Evolutionary conservation across 768 basidiomycete genomes (phyloP), one percentile per base, ranked within the genome.

Genomic region (Leccinum subgranulosum): DNA sequence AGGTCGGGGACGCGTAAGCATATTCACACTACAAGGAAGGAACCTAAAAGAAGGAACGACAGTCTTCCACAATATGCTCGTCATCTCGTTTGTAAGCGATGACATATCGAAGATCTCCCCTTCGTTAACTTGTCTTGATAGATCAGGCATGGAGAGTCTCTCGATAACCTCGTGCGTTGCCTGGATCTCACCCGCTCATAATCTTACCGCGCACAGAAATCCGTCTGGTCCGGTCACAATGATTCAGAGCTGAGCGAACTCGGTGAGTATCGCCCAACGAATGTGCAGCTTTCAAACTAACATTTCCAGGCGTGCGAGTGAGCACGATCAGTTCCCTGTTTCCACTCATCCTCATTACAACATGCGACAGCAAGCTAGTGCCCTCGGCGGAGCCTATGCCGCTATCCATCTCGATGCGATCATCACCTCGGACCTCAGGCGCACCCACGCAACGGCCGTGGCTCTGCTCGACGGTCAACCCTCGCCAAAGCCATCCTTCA

Each of bases 91-190:
- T 51, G 68, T 71, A 61, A 69, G 69, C 46, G 14, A 2, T 25
- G 3, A 46, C 11, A 11, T 46, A 46, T 39, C 17, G 34, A 15
- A n/a, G n/a, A 0, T 34, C 45, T 23, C 43, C 14, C n/a, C 6
- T 23, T 19, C 9, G 11, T 14, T 14, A 21, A 19, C 10, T 43
- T 15, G 19, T 45, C 14, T 23, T 29, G 19, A 23, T 50, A 91
- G 88, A 77, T 90, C 62, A 77, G 90, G 53, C 90, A 92, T 67
- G 90, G 84, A 28, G 87, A 92, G 64, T 89, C 89, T 8, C 83
- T 80, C 33, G 90, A 92, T 62, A 92, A 92, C 63, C 60, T 86
- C 66, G 89, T 88, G 39, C 39, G 39, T n/a, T 41, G 39, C 17
- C 39, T 9, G 10, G 39, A 41, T 10, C 39, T 4, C n/a, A 3